Percentiles rank a stretch among this genome's conserved stretches.
These are phyloP conservation scores for Vitis hybrid DNA, from an alignment of 177 flowering plant species.

Conservation along the genomic window DNA sequence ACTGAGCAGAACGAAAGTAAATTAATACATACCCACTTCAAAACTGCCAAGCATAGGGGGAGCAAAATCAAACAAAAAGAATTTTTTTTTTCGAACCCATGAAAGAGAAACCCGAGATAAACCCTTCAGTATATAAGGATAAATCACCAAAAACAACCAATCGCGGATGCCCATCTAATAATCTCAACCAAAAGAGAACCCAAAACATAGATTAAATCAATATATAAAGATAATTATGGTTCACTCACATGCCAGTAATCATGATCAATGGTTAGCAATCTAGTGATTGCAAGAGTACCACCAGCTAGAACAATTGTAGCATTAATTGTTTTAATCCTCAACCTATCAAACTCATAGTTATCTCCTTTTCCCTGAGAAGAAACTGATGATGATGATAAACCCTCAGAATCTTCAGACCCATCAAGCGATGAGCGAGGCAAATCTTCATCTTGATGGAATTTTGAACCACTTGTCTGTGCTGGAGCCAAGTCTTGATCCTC, in stretches of 20 bases:
- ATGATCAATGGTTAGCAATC: slow-evolving; percentile 38
- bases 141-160: no score
- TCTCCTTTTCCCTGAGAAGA: slow-evolving; percentile 7
- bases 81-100: no score
- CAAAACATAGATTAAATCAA: neutral
- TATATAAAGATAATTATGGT: neutral
- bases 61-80: no score
- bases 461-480: neutral
- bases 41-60: no score
- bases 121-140: no score
- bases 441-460: neutral
- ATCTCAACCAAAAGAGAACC: no score
- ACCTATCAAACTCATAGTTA: slow-evolving; percentile 13
- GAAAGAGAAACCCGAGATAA: no score
- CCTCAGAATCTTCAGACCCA: slow-evolving; percentile 13
- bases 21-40: no score
- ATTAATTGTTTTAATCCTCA: slow-evolving; percentile 24
- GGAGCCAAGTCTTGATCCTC: slow-evolving; percentile 22
- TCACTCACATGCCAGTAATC: slow-evolving; percentile 48
- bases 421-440: neutral
- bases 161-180: no score
- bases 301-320: slow-evolving; percentile 31
- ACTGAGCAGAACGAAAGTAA: no score
- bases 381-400: slow-evolving; percentile 5
- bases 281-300: slow-evolving; percentile 38